Percentiles rank a stretch among this genome's conserved stretches.
Evolutionary conservation across 2,329 filamentous ascomycete species (phyloP).

Genomic region (Colletotrichum incanum): DNA sequence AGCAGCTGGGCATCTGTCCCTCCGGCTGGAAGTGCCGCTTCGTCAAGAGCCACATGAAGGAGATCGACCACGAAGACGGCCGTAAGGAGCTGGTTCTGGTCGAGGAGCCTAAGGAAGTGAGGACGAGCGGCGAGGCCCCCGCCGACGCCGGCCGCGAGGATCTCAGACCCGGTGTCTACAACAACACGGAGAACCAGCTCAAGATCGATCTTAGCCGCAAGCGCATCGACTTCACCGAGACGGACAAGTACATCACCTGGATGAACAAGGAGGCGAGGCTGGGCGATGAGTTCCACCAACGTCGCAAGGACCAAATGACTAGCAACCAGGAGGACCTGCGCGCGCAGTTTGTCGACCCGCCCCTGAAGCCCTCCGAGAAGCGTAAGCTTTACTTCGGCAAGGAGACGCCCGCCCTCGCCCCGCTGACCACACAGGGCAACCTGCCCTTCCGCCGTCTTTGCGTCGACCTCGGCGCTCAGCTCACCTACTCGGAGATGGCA

Average conservation of each 20-base stretch:
- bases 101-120: conserved; percentile 55
- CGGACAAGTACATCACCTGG: conserved; percentile 85
- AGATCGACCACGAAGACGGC: conserved; percentile 84
- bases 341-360: conserved; percentile 87
- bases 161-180: conserved; percentile 78
- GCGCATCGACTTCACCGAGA: conserved; percentile 78
- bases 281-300: conserved; percentile 58
- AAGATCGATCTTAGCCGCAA: conserved; percentile 85
- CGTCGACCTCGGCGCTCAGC: conserved; percentile 88
- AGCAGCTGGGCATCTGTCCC: conserved; percentile 81
- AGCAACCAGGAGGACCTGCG: conserved; percentile 77
- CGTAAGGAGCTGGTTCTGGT: conserved; percentile 85
- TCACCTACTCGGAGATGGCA: conserved; percentile 99
- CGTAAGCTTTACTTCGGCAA: conserved; percentile 92
- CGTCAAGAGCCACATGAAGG: conserved; percentile 87
- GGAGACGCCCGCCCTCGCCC: conserved; percentile 94
- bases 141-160: conserved; percentile 61
- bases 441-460: conserved; percentile 94
- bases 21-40: conserved; percentile 97
- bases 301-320: conserved; percentile 57
- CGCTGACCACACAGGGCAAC: conserved; percentile 96
- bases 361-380: conserved; percentile 93
- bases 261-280: conserved; percentile 73
- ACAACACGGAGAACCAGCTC: conserved; percentile 77
- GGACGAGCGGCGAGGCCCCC: conserved; percentile 55